phyloP scores from a whole-genome alignment of 768 basidiomycete genomes.

The Trametes maxima region DNA sequence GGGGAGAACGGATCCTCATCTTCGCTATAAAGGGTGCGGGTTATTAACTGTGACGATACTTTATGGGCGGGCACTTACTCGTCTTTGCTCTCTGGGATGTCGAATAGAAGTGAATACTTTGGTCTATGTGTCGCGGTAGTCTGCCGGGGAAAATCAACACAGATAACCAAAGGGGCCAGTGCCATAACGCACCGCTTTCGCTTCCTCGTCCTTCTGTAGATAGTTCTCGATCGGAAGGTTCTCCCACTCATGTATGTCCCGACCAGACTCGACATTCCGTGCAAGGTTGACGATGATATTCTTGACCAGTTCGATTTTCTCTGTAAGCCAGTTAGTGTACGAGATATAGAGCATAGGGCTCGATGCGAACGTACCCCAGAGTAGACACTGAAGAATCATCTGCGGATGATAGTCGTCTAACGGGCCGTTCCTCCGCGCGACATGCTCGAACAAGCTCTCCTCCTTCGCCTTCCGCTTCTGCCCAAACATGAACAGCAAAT shows the following conservation, averaged over 20 bases:
- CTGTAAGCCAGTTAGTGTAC: slow-evolving; percentile 40
- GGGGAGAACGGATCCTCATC: slow-evolving; percentile 65
- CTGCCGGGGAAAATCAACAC: neutral
- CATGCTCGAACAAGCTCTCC: slow-evolving; percentile 76
- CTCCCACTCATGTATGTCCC: slow-evolving; percentile 41
- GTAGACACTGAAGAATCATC: slow-evolving; percentile 85
- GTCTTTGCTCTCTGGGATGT: slow-evolving; percentile 42
- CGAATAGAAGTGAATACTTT: slow-evolving; percentile 58
- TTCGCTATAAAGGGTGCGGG: slow-evolving; percentile 36
- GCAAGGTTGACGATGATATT: slow-evolving; percentile 73
- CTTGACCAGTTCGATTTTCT: slow-evolving; percentile 85
- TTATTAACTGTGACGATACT: slow-evolving; percentile 4
- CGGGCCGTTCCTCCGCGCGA: slow-evolving; percentile 83
- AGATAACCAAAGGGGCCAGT: neutral
- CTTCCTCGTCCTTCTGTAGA: slow-evolving; percentile 37
- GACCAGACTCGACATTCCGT: slow-evolving; percentile 41
- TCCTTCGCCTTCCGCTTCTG: slow-evolving; percentile 37
- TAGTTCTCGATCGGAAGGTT: slow-evolving; percentile 61
- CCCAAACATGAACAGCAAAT: slow-evolving; percentile 81
- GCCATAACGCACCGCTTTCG: slow-evolving; percentile 19
- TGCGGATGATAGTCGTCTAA: slow-evolving; percentile 92
- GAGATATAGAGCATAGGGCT: neutral
- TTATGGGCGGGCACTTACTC: slow-evolving; percentile 43
- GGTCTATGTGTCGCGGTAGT: slow-evolving; percentile 32
- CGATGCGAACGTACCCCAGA: slow-evolving; percentile 71